A percentile compares a stretch with the other conserved stretches of the same genome.
phyloP scores from a whole-genome alignment of 2,329 filamentous ascomycete genomes.

The Hymenoscyphus scutula region DNA sequence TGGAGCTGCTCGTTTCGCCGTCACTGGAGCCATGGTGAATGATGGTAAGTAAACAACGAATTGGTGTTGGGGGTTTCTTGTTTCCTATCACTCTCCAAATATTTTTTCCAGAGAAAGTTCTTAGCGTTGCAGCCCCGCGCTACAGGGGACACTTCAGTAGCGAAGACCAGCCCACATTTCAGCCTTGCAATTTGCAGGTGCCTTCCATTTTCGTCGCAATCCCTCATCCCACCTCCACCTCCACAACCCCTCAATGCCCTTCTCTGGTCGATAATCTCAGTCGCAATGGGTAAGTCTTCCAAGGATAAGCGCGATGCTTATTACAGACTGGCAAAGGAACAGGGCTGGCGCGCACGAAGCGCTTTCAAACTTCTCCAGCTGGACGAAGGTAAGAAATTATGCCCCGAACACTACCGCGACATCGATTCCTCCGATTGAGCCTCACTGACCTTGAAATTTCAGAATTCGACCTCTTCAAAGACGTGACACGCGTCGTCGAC shows the following conservation, averaged over 20 bases:
- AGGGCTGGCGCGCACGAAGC: constrained; percentile 94
- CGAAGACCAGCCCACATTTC: not conserved
- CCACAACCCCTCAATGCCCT: not conserved
- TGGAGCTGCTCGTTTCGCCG: constrained; percentile 33
- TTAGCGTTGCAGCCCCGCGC: constrained; percentile 19
- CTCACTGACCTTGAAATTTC: not conserved
- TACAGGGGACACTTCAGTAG: constrained; percentile 4
- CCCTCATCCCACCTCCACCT: not conserved
- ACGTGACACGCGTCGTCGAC: constrained; percentile 90
- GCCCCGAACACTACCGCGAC: not conserved
- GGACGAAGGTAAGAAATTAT: constrained; percentile 60
- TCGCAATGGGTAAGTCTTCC: constrained; percentile 88
- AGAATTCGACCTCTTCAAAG: constrained; percentile 92
- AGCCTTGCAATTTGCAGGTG: not conserved
- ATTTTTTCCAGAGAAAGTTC: constrained; percentile 13
- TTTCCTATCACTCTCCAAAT: not conserved
- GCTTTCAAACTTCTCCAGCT: constrained; percentile 97
- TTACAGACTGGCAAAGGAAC: constrained; percentile 95
- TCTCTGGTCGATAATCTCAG: not conserved
- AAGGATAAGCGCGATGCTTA: constrained; percentile 99
- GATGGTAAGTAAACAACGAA: not conserved
- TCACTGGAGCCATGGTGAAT: constrained; percentile 30
- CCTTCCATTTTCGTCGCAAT: constrained; percentile 1
- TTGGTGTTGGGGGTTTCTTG: not conserved
- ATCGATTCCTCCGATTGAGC: constrained; percentile 2